Conservation (phyloP, 140 eudicot genomes). For the Flaveria floridana region DNA sequence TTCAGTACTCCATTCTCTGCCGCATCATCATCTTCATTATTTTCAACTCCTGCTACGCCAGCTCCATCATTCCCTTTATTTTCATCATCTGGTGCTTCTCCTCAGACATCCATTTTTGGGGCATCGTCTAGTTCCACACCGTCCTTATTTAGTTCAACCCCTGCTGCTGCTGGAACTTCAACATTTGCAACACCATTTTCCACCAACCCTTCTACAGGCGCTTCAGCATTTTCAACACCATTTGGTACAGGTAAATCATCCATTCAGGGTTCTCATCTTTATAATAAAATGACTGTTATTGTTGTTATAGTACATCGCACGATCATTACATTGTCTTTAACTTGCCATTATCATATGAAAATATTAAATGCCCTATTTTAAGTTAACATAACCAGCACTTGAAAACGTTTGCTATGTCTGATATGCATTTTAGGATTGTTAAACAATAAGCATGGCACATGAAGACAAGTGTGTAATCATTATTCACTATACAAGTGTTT, state of each 20-base stretch:
- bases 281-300: neutral
- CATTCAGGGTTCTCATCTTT: slow-evolving; percentile 9
- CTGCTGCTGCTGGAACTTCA: slow-evolving; percentile 51
- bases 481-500: neutral
- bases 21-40: slow-evolving; percentile 57
- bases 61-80: slow-evolving; percentile 52
- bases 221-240: slow-evolving; percentile 60
- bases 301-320: neutral
- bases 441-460: neutral
- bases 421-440: neutral
- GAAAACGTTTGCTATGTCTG: neutral
- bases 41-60: slow-evolving; percentile 66
- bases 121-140: slow-evolving; percentile 59
- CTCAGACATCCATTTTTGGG: slow-evolving; percentile 69
- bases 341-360: slow-evolving; percentile 1
- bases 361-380: neutral
- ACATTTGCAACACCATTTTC: slow-evolving; percentile 68
- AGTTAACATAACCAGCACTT: neutral
- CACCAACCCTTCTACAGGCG: slow-evolving; percentile 33
- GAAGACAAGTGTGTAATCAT: neutral
- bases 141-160: slow-evolving; percentile 56
- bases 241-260: slow-evolving; percentile 66
- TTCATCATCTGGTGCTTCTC: slow-evolving; percentile 58
- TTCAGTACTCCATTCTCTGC: slow-evolving; percentile 65
- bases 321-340: neutral